Evolutionary conservation across 768 basidiomycete species (phyloP).

Genomic region (Kwoniella shandongensis): DNA sequence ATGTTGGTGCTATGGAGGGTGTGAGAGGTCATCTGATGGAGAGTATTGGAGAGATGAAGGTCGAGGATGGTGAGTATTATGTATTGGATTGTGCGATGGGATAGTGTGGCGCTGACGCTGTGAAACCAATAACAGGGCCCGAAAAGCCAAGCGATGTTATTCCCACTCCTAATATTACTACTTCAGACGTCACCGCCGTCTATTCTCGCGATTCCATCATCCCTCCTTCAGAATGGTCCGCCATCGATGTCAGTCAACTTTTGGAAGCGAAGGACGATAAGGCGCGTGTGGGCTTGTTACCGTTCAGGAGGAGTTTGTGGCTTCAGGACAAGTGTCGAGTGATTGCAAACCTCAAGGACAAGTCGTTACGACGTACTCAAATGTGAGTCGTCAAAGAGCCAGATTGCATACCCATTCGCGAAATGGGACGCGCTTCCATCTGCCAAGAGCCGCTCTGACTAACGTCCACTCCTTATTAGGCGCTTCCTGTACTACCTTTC

Average conservation of each 20-base stretch:
- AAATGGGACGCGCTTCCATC: too few species aligned
- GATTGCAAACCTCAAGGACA: constrained; percentile 24
- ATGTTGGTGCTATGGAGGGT: constrained; percentile 80
- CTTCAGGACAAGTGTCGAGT: constrained; percentile 58
- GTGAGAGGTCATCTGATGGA: constrained; percentile 79
- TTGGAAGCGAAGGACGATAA: constrained; percentile 59
- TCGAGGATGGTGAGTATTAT: constrained; percentile 65
- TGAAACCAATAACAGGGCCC: constrained; percentile 8
- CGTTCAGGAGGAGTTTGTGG: constrained; percentile 65
- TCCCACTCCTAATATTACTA: constrained; percentile 69
- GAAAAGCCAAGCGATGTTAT: constrained; percentile 62
- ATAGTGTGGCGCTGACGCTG: neutral
- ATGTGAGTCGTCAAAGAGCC: constrained; percentile 58
- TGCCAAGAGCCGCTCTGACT: too few species aligned
- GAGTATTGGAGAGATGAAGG: constrained; percentile 73
- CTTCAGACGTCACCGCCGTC: constrained; percentile 67
- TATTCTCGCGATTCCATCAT: constrained; percentile 66
- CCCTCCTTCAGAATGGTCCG: constrained; percentile 75
- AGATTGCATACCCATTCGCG: neutral
- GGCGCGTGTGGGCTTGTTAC: constrained; percentile 61
- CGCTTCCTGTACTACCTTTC: constrained; percentile 76
- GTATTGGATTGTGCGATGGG: neutral
- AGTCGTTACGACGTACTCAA: constrained; percentile 53
- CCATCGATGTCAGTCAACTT: constrained; percentile 63
- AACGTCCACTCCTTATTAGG: neutral